These are phyloP conservation scores for Botrytis aclada DNA, from an alignment of 2,329 filamentous ascomycete genomes.

Conservation along the genomic window DNA sequence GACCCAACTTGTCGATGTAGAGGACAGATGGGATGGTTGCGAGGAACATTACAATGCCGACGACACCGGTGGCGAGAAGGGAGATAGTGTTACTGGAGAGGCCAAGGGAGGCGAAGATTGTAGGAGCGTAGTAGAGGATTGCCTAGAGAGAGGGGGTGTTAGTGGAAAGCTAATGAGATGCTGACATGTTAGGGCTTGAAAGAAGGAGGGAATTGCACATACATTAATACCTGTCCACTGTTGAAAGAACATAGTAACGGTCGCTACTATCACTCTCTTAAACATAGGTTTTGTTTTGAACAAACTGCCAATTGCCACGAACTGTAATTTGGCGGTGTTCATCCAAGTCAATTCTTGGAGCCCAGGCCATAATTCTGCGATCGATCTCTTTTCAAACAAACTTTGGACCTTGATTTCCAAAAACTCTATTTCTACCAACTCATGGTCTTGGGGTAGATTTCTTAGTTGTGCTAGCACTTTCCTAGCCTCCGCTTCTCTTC, in stretches of 20 bases:
- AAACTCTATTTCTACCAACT: conserved; percentile 71
- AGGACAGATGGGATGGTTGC: conserved; percentile 65
- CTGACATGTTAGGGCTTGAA: background rate
- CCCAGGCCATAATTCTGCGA: conserved; percentile 65
- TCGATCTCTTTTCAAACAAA: conserved; percentile 70
- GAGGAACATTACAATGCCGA: conserved; percentile 68
- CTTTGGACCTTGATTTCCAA: conserved; percentile 81
- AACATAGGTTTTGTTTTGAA: conserved; percentile 67
- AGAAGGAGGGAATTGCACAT: background rate
- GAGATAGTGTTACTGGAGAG: conserved; percentile 47
- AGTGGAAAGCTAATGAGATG: background rate
- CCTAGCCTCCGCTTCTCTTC: conserved; percentile 65
- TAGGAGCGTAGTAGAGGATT: conserved; percentile 45
- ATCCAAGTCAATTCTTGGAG: conserved; percentile 56
- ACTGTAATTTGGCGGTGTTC: conserved; percentile 68
- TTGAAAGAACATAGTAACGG: conserved; percentile 61
- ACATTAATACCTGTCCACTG: conserved; percentile 49
- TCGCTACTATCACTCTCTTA: conserved; percentile 61
- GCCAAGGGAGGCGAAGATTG: conserved; percentile 47
- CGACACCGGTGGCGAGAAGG: conserved; percentile 67
- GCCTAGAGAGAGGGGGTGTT: background rate
- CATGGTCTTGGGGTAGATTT: conserved; percentile 57
- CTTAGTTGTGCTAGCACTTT: conserved; percentile 62
- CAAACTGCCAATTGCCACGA: conserved; percentile 61
- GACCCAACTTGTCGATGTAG: conserved; percentile 62